Evolutionary conservation across 345 rosid species (phyloP), one percentile per base, ranked within the genome.

Genomic region (Triadica sebifera): DNA sequence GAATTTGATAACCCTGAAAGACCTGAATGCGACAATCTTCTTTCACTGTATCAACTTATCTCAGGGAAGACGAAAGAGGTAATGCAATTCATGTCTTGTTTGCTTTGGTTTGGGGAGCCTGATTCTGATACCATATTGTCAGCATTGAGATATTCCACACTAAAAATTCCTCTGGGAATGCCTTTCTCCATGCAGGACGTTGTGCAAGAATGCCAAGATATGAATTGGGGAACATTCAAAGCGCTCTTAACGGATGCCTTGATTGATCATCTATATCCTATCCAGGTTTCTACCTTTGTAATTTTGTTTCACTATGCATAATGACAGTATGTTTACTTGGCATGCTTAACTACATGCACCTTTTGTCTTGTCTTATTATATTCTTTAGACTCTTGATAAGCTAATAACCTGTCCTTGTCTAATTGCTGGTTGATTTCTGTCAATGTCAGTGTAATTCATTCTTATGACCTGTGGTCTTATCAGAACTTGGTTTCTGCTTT

Each of bases 11-110:
- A 89, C 78, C 95, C 90, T 68, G 97, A 90, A 81, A 89, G 97
- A 80, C 97, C 95, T 55, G 97, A 94, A 85, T 94, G 97, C 89
- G 85, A 75, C 83, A 94, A 92, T 80, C 97, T 94, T 83, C 97
- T 94, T 74, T 88, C 96, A 2, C 78, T 94, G 60, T 90, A 92
- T 85, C 97, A 89, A 84, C 86, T 94, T 11, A 77, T 94, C 78
- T 85, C 97, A 12, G 89, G 91, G 77, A 92, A 88, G 85, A 87
- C 97, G 11, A 92, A 90, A 84, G 97, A 85, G 91, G 97, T 90
- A 80, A 56, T 58, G 56, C 49, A 37, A 65, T 41, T 57, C 62
- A 41, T 24, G 20, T 56, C 65, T 65, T 29, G 34, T 46, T 73
- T 49, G 17, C 29, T 76, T 74, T 20, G 29, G 43, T 60, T 19